Conservation (phyloP, 129 eudicot genomes). For the Ambrosia trifida region DNA sequence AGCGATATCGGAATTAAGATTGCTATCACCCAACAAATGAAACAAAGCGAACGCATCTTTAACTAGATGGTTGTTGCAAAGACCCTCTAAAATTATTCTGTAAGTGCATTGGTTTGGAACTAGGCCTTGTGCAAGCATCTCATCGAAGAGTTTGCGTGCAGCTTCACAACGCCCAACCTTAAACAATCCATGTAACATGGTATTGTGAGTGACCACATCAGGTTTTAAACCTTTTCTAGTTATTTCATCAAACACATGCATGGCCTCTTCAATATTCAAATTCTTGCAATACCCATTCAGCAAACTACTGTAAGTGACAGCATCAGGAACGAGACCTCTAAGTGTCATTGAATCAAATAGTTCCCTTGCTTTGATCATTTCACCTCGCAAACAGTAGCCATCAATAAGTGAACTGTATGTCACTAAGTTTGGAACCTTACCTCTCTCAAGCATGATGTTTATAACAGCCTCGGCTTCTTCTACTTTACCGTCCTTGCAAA, state of each 20-base stretch:
- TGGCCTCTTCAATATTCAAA: not conserved
- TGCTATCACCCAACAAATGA: slow-evolving; percentile 5
- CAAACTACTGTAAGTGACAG: slow-evolving; percentile 13
- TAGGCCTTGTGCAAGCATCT: slow-evolving; percentile 1
- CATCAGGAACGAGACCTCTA: slow-evolving; percentile 7
- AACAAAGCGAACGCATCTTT: slow-evolving; percentile 6
- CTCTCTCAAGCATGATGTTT: not conserved
- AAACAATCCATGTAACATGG: not conserved
- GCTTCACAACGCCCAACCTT: slow-evolving; percentile 8
- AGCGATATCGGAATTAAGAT: not conserved
- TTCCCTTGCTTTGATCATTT: slow-evolving; percentile 15
- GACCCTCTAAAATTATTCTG: slow-evolving; percentile 12
- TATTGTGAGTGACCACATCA: no score
- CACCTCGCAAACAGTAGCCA: not conserved
- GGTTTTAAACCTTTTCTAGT: not conserved
- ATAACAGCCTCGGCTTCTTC: slow-evolving; percentile 30
- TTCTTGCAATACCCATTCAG: slow-evolving; percentile 36
- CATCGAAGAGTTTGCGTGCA: slow-evolving; percentile 1
- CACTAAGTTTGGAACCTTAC: not conserved
- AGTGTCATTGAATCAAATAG: slow-evolving; percentile 16
- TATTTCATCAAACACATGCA: not conserved
- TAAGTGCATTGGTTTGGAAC: not conserved
- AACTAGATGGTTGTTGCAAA: slow-evolving; percentile 8
- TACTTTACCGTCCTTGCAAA: slow-evolving; percentile 34
- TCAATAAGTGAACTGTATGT: not conserved